These are phyloP conservation scores for Ceriops decandra DNA, from an alignment of 345 rosid genomes.

Conservation along the genomic window DNA sequence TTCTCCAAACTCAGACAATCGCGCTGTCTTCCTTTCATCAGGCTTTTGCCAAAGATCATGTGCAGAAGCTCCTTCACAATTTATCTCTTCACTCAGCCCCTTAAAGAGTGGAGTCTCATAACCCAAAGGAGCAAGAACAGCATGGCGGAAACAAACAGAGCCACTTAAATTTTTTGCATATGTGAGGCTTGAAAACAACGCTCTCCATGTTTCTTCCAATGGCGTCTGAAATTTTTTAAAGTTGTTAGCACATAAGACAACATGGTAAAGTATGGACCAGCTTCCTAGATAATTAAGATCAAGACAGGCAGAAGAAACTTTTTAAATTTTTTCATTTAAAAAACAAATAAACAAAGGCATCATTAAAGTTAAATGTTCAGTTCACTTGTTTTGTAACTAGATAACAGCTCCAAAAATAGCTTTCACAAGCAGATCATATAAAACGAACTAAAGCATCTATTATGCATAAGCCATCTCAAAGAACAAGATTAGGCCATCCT, in stretches of 20 bases:
- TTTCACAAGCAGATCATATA: too few species aligned
- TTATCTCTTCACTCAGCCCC: constrained; percentile 57
- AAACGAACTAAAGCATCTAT: too few species aligned
- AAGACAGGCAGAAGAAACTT: background rate
- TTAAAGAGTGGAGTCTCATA: constrained; percentile 76
- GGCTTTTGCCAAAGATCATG: constrained; percentile 65
- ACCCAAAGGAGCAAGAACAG: constrained; percentile 76
- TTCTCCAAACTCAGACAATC: constrained; percentile 89
- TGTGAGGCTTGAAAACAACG: constrained; percentile 69
- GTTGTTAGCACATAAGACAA: constrained; percentile 9
- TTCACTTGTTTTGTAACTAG: too few species aligned
- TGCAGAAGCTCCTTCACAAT: constrained; percentile 65
- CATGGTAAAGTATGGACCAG: background rate
- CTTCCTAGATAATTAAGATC: background rate
- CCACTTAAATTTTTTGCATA: constrained; percentile 75
- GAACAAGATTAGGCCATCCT: too few species aligned
- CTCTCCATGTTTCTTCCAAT: constrained; percentile 84
- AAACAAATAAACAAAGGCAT: too few species aligned
- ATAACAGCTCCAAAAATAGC: too few species aligned
- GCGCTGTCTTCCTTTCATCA: constrained; percentile 55
- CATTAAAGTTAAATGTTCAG: too few species aligned
- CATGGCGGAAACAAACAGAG: constrained; percentile 84
- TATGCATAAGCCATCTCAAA: too few species aligned
- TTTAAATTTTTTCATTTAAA: too few species aligned
- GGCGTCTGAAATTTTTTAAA: constrained; percentile 51